Percentiles rank a stretch among this genome's conserved stretches.
These are phyloP conservation scores for Fusarium armeniacum DNA, from an alignment of 2,329 filamentous ascomycete genomes.

Conservation along the genomic window DNA sequence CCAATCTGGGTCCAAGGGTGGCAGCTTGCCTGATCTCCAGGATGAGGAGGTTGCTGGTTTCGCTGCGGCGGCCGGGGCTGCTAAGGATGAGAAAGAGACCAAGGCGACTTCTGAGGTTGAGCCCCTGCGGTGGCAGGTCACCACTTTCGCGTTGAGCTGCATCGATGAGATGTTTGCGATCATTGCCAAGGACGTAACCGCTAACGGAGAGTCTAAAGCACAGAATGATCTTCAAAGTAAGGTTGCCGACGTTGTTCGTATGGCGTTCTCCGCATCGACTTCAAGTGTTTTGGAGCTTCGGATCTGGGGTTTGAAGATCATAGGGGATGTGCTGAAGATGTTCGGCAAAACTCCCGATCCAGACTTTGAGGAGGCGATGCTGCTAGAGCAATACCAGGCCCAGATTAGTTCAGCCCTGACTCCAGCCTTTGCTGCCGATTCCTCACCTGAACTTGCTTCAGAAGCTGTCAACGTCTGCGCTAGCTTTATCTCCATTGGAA, in stretches of 20 bases:
- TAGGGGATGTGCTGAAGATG: constrained; percentile 93
- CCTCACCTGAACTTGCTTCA: constrained; percentile 93
- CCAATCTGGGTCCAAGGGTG: constrained; percentile 60
- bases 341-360: constrained; percentile 97
- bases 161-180: constrained; percentile 85
- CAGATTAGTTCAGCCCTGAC: constrained; percentile 98
- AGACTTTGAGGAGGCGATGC: constrained; percentile 96
- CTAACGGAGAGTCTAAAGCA: constrained; percentile 82
- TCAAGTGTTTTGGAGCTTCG: constrained; percentile 91
- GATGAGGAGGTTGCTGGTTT: constrained; percentile 98
- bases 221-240: constrained; percentile 83
- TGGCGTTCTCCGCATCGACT: constrained; percentile 97
- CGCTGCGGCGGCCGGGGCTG: constrained; percentile 77
- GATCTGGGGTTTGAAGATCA: constrained; percentile 92
- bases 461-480: constrained; percentile 98
- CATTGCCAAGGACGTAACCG: constrained; percentile 82
- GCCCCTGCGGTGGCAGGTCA: constrained; percentile 93
- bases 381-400: constrained; percentile 97
- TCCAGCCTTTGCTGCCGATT: constrained; percentile 94
- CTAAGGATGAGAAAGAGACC: constrained; percentile 68
- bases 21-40: constrained; percentile 80
- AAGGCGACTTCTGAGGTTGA: constrained; percentile 77
- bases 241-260: constrained; percentile 92
- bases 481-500: constrained; percentile 97
- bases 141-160: constrained; percentile 92